Conservation (phyloP, 2,329 filamentous ascomycete genomes). For the Hypoxylon sp. region DNA sequence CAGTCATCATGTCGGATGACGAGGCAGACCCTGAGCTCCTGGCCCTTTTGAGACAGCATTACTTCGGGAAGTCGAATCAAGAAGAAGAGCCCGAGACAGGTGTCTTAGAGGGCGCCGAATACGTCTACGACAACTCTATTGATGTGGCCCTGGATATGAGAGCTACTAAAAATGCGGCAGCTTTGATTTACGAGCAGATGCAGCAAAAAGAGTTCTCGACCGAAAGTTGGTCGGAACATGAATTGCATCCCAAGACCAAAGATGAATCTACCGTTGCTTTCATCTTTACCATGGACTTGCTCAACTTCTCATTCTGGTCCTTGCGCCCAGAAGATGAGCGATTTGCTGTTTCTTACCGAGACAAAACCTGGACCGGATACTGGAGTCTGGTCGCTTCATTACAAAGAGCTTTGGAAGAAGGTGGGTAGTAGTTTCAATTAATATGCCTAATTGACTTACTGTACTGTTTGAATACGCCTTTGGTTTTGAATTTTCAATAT, state of each 20-base stretch:
- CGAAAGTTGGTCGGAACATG: constrained; percentile 87
- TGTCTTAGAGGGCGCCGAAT: constrained; percentile 85
- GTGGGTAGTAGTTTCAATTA: constrained; percentile 59
- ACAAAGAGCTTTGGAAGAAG: constrained; percentile 90
- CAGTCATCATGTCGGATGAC: constrained; percentile 84
- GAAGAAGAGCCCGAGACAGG: constrained; percentile 79
- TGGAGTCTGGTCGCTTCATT: constrained; percentile 92
- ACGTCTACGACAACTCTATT: constrained; percentile 91
- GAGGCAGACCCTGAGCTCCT: constrained; percentile 91
- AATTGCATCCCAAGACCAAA: constrained; percentile 87
- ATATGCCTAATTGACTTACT: constrained; percentile 1
- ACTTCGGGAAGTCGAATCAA: constrained; percentile 71
- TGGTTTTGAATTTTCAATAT: constrained; percentile 16
- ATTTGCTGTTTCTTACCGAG: constrained; percentile 87
- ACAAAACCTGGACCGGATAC: constrained; percentile 90
- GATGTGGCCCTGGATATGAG: constrained; percentile 91
- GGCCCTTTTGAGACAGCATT: constrained; percentile 85
- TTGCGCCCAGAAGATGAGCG: constrained; percentile 77
- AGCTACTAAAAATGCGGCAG: constrained; percentile 85
- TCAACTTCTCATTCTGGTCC: constrained; percentile 99
- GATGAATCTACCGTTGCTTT: constrained; percentile 88
- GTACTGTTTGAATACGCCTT: background rate
- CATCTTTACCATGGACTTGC: constrained; percentile 95
- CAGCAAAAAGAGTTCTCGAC: constrained; percentile 86
- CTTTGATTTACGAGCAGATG: constrained; percentile 85